Conservation (phyloP, 139 green algal genomes). For the Chlorella sp. region DNA sequence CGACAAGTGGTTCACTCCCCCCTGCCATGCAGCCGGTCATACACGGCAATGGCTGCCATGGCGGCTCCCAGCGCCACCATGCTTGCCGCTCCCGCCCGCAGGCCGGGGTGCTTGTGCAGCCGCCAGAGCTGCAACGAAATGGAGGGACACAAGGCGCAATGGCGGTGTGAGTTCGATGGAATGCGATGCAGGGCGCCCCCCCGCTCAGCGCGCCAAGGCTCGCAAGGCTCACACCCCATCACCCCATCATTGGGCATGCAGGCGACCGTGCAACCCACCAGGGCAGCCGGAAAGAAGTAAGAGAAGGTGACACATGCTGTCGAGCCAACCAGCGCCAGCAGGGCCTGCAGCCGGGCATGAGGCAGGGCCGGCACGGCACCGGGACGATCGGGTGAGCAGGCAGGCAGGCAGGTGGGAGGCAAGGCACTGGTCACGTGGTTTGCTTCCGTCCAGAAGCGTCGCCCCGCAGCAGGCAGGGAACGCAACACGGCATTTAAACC, state of each 20-base stretch:
- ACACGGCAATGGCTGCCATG: conserved; percentile 23
- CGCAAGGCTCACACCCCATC: no score
- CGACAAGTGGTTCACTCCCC: background rate
- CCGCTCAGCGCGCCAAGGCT: no score
- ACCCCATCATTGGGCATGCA: no score
- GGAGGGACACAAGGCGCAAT: background rate
- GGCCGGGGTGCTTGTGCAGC: conserved; percentile 9
- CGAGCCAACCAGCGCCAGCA: conserved; percentile 31
- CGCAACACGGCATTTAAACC: background rate
- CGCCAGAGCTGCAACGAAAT: background rate
- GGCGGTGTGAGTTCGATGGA: no score
- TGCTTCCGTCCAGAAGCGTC: no score
- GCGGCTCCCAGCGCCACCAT: conserved; percentile 7
- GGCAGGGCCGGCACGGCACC: no score
- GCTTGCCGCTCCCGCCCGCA: background rate
- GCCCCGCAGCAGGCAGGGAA: background rate
- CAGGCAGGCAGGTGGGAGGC: background rate
- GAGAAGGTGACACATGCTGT: conserved; percentile 53
- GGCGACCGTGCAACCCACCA: background rate
- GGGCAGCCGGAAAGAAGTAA: conserved; percentile 32
- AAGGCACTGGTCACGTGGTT: background rate
- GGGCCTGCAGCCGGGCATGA: background rate
- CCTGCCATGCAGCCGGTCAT: background rate
- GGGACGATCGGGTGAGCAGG: background rate
- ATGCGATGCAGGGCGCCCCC: no score